Percentiles rank a stretch among this genome's conserved stretches.
phyloP scores from a whole-genome alignment of 257 asterid species.

The Henckelia pumila region DNA sequence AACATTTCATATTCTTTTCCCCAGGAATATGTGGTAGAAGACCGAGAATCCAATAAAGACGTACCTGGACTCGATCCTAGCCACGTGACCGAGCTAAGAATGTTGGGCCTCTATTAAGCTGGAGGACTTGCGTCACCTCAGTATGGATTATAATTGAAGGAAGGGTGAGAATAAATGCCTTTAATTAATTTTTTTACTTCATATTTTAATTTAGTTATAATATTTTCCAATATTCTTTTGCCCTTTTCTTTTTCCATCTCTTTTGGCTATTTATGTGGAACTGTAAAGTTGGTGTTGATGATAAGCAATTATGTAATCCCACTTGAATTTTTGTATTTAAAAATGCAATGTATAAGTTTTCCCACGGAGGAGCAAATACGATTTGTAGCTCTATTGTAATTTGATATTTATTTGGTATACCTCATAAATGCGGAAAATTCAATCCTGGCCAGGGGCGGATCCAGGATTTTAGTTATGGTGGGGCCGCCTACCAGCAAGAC shows the following conservation, averaged over 20 bases:
- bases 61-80: conserved; percentile 76
- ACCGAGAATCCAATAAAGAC: conserved; percentile 64
- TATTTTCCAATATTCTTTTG: background rate
- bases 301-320: too few species aligned
- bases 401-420: too few species aligned
- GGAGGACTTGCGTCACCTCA: conserved; percentile 1
- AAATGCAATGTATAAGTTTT: too few species aligned
- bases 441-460: too few species aligned
- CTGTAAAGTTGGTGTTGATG: too few species aligned
- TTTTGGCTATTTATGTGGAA: background rate
- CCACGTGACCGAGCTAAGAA: conserved; percentile 79
- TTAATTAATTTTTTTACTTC: background rate
- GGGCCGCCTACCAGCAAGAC: too few species aligned
- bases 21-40: conserved; percentile 95
- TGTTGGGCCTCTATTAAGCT: conserved; percentile 81
- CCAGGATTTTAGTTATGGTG: too few species aligned
- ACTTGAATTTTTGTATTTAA: too few species aligned
- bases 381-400: too few species aligned
- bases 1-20: conserved; percentile 1
- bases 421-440: too few species aligned
- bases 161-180: background rate
- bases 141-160: background rate
- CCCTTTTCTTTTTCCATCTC: background rate
- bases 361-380: too few species aligned
- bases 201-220: too few species aligned